Evolutionary conservation across 2,329 filamentous ascomycete genomes (phyloP).

Genomic region (Alternaria solani): DNA sequence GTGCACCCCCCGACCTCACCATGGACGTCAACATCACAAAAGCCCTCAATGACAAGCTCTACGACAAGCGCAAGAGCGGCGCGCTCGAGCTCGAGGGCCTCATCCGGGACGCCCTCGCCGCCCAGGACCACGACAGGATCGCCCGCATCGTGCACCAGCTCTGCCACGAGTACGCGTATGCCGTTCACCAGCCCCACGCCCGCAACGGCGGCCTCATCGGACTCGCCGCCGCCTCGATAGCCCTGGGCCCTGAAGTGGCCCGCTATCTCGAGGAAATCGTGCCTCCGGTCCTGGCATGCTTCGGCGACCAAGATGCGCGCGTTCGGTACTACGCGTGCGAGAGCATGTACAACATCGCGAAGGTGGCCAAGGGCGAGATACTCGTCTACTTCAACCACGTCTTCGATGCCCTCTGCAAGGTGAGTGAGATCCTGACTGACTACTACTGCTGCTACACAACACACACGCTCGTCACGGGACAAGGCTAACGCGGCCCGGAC

Average conservation of each 20-base stretch:
- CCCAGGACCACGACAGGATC: slow-evolving; percentile 80
- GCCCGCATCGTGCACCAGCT: slow-evolving; percentile 92
- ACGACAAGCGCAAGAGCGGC: slow-evolving; percentile 96
- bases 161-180: slow-evolving; percentile 97
- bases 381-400: slow-evolving; percentile 98
- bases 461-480: neutral
- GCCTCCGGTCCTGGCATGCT: slow-evolving; percentile 94
- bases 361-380: slow-evolving; percentile 98
- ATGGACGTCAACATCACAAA: slow-evolving; percentile 94
- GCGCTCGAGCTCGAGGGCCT: slow-evolving; percentile 92
- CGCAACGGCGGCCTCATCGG: slow-evolving; percentile 96
- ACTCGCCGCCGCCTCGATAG: slow-evolving; percentile 93
- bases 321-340: slow-evolving; percentile 99
- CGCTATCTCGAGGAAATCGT: slow-evolving; percentile 93
- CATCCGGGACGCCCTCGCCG: slow-evolving; percentile 82
- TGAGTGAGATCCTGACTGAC: slow-evolving; percentile 47
- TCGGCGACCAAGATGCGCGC: slow-evolving; percentile 95
- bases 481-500: slow-evolving; percentile 29
- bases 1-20: slow-evolving; percentile 23
- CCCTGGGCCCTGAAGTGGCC: slow-evolving; percentile 88
- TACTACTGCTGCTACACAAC: no score
- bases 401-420: slow-evolving; percentile 96
- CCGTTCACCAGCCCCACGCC: slow-evolving; percentile 94
- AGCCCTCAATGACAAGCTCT: slow-evolving; percentile 95
- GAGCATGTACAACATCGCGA: slow-evolving; percentile 99